These are phyloP conservation scores for Pseudonitzschia pungens DNA, from an alignment of 108 stramenopile species.

Conservation along the genomic window DNA sequence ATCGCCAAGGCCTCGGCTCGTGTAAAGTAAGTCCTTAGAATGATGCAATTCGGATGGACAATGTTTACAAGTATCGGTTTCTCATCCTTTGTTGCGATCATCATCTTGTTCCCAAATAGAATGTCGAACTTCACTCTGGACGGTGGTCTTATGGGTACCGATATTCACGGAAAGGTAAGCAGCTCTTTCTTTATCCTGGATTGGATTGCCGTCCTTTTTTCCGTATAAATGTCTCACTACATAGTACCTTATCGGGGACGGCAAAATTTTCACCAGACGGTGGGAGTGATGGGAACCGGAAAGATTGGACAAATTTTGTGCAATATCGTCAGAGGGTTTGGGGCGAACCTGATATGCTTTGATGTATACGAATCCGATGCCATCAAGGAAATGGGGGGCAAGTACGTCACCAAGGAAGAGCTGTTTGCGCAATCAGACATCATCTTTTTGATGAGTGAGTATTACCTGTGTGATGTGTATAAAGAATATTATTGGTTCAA, in stretches of 20 bases:
- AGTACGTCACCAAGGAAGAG: slow-evolving; percentile 73
- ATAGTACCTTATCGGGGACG: neutral
- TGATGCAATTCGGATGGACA: neutral
- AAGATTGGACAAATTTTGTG: slow-evolving; percentile 81
- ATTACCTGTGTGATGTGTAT: too few species aligned
- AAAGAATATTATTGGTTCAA: too few species aligned
- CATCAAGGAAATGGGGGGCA: slow-evolving; percentile 65
- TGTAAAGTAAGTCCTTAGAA: slow-evolving; percentile 34
- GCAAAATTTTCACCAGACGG: slow-evolving; percentile 13
- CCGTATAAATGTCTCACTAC: too few species aligned
- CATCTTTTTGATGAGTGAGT: slow-evolving; percentile 61
- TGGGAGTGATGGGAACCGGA: slow-evolving; percentile 42
- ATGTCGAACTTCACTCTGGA: slow-evolving; percentile 82
- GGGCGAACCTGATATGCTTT: slow-evolving; percentile 63
- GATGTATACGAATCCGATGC: slow-evolving; percentile 66
- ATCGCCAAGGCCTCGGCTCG: slow-evolving; percentile 56
- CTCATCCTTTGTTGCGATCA: neutral
- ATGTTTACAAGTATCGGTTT: neutral
- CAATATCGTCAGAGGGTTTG: slow-evolving; percentile 74
- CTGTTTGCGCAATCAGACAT: slow-evolving; percentile 65
- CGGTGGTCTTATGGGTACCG: slow-evolving; percentile 69
- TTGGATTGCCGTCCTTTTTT: neutral
- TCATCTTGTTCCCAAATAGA: neutral
- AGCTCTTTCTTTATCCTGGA: neutral
- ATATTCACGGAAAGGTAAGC: slow-evolving; percentile 66